A percentile compares a stretch with the other conserved stretches of the same genome.
Evolutionary conservation across 2,329 filamentous ascomycete species (phyloP).

Genomic region (Xylariaceae sp.): DNA sequence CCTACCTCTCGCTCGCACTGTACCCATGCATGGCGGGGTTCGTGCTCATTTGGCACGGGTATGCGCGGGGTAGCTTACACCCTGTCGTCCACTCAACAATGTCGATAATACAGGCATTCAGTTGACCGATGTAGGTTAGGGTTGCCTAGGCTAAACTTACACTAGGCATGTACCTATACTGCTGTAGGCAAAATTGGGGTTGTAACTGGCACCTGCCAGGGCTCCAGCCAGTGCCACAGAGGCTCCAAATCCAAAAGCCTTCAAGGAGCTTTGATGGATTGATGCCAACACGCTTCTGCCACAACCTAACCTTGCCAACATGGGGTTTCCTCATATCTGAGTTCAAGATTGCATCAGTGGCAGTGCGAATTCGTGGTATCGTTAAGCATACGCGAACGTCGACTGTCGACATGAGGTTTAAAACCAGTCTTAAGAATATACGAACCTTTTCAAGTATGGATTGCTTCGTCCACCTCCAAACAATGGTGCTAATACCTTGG

Average conservation of each 20-base stretch:
- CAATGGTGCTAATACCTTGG: not conserved
- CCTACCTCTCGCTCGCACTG: not conserved
- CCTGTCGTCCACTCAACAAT: no score
- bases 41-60: slow-evolving; percentile 3
- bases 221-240: no score
- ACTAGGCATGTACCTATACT: no score
- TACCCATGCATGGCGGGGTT: slow-evolving; percentile 5
- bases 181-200: no score
- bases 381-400: no score
- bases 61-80: slow-evolving; percentile 10
- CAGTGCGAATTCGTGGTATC: no score
- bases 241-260: no score
- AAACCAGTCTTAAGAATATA: slow-evolving; percentile 60
- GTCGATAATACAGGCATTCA: no score
- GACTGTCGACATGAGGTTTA: slow-evolving; percentile 49
- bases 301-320: no score
- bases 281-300: not conserved
- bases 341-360: no score
- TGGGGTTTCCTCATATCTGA: not conserved
- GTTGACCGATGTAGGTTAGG: slow-evolving; percentile 7
- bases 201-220: no score
- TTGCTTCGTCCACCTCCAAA: not conserved
- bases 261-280: not conserved
- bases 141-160: not conserved
- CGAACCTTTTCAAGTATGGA: slow-evolving; percentile 61